Conservation (phyloP, 2,329 filamentous ascomycete genomes). For the Metarhizium brunneum region DNA sequence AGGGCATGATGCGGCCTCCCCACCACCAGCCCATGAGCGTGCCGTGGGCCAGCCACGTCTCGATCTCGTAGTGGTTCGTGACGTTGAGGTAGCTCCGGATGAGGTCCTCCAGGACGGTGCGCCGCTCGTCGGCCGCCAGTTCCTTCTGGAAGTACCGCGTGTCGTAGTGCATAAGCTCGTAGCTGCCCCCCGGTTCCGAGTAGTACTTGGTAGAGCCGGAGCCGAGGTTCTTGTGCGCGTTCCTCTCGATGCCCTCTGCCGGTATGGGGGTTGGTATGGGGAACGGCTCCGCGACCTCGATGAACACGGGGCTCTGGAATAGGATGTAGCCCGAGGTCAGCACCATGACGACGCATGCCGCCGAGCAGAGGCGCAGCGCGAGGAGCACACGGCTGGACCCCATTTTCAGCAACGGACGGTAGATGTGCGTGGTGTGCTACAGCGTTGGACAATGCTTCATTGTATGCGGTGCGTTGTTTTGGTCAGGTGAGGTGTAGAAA, state of each 20-base stretch:
- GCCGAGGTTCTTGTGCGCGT: background rate
- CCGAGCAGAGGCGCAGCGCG: background rate
- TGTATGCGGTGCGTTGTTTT: no score
- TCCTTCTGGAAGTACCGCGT: slow-evolving; percentile 54
- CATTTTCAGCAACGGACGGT: background rate
- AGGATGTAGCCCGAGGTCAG: background rate
- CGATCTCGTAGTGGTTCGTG: slow-evolving; percentile 54
- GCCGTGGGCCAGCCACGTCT: slow-evolving; percentile 83
- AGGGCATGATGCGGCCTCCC: slow-evolving; percentile 69
- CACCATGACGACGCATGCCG: background rate
- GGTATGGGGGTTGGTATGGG: background rate
- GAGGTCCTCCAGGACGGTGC: slow-evolving; percentile 57
- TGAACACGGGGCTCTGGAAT: background rate
- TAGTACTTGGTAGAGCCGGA: background rate
- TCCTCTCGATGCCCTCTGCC: background rate
- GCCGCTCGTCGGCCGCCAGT: slow-evolving; percentile 58
- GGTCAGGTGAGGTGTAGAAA: no score
- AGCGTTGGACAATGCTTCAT: no score
- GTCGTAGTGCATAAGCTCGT: slow-evolving; percentile 61
- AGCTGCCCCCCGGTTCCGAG: background rate
- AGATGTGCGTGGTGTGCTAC: no score
- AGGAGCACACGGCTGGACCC: background rate
- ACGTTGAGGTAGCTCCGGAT: slow-evolving; percentile 65
- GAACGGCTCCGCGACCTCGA: background rate
- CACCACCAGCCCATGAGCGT: slow-evolving; percentile 85